phyloP scores from a whole-genome alignment of 2,329 filamentous ascomycete species.

The Colletotrichum costaricense region DNA sequence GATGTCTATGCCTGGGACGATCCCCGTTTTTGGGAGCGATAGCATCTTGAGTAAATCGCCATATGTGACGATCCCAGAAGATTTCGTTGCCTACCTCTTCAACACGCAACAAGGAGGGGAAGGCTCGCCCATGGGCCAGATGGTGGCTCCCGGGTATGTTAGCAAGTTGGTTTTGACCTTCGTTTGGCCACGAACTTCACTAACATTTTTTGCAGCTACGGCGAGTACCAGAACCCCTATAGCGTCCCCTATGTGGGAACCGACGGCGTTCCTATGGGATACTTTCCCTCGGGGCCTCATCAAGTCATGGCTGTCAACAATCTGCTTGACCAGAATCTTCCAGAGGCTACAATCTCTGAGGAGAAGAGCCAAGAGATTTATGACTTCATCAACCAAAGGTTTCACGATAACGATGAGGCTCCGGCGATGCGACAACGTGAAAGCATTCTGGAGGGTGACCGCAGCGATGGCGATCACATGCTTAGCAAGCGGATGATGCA shows the following conservation, averaged over 20 bases:
- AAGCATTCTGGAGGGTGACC: constrained; percentile 81
- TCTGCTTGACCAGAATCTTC: constrained; percentile 81
- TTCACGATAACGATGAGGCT: constrained; percentile 83
- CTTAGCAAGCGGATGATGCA: constrained; percentile 96
- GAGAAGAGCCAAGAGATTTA: constrained; percentile 87
- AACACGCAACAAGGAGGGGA: constrained; percentile 72
- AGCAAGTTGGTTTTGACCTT: constrained; percentile 32
- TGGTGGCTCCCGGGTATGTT: constrained; percentile 57
- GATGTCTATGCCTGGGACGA: constrained; percentile 73
- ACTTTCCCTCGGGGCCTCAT: constrained; percentile 71
- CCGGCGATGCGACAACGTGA: constrained; percentile 81
- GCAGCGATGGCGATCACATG: constrained; percentile 71
- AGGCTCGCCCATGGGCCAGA: constrained; percentile 62
- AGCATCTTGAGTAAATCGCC: constrained; percentile 84
- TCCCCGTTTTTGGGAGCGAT: constrained; percentile 89
- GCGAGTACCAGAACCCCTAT: constrained; percentile 62
- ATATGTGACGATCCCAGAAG: constrained; percentile 84
- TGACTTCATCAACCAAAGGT: constrained; percentile 82
- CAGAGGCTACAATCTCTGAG: constrained; percentile 85
- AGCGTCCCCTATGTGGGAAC: constrained; percentile 60
- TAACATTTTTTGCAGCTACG: constrained; percentile 57
- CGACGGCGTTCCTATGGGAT: constrained; percentile 61
- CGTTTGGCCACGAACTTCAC: constrained; percentile 12
- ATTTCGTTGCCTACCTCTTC: constrained; percentile 88
- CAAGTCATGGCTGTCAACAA: constrained; percentile 93